phyloP scores from a whole-genome alignment of 495 filamentous ascomycete genomes.

The Melanomma pulvis-pyrius region DNA sequence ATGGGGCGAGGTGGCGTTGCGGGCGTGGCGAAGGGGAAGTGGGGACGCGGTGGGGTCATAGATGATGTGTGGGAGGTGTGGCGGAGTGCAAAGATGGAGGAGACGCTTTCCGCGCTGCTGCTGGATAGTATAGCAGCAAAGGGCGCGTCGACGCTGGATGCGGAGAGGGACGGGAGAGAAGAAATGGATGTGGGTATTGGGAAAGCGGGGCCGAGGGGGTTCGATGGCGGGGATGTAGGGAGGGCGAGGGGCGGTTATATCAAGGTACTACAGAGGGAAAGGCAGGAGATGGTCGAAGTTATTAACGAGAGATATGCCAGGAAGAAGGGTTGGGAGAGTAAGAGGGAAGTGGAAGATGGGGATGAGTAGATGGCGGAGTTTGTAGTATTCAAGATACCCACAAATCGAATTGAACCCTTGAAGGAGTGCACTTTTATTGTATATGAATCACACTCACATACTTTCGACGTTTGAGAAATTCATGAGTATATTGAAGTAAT shows the following conservation, averaged over 20 bases:
- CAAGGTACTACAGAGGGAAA: slow-evolving; percentile 66
- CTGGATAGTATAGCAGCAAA: slow-evolving; percentile 14
- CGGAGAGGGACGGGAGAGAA: neutral
- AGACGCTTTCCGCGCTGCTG: slow-evolving; percentile 28
- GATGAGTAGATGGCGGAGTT: neutral
- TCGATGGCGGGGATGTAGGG: slow-evolving; percentile 28
- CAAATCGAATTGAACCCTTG: neutral
- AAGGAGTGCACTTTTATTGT: too few relatives aligned
- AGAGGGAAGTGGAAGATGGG: slow-evolving; percentile 3
- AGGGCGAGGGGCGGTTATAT: slow-evolving; percentile 55
- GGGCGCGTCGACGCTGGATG: slow-evolving; percentile 2
- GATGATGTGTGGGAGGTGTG: slow-evolving; percentile 78
- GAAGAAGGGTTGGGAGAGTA: slow-evolving; percentile 57
- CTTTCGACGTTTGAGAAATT: too few relatives aligned
- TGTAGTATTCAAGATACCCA: neutral
- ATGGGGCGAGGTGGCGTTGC: slow-evolving; percentile 41
- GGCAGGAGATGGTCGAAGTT: slow-evolving; percentile 66
- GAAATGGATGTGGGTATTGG: neutral
- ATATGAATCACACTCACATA: too few relatives aligned
- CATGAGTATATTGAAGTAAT: too few relatives aligned
- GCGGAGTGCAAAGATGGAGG: slow-evolving; percentile 73
- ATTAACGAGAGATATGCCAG: slow-evolving; percentile 77
- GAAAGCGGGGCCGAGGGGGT: slow-evolving; percentile 15
- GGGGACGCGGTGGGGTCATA: slow-evolving; percentile 67
- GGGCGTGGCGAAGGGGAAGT: slow-evolving; percentile 54